These are phyloP conservation scores for Glycine latifolia DNA, from an alignment of 306 rosid genomes.

Conservation along the genomic window DNA sequence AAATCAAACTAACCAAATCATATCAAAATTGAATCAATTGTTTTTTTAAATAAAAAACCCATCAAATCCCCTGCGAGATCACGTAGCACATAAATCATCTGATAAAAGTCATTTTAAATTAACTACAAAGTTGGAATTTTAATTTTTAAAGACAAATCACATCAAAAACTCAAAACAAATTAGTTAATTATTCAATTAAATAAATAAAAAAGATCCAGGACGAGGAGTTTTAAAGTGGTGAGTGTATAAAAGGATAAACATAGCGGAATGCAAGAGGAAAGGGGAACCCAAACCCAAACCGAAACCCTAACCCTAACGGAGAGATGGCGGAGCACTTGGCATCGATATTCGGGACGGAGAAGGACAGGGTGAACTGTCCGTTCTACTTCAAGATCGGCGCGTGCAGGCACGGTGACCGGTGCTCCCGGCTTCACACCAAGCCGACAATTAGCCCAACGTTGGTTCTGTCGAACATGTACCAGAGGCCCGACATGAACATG, in stretches of 20 bases:
- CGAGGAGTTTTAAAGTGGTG: not conserved
- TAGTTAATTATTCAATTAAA: not conserved
- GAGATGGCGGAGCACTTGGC: slow-evolving; percentile 98
- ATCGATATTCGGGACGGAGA: slow-evolving; percentile 97
- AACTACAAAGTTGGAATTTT: not conserved
- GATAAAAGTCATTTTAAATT: too few species aligned
- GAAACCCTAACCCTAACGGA: slow-evolving; percentile 35
- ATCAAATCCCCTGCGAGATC: too few species aligned
- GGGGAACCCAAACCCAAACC: too few species aligned
- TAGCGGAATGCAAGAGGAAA: not conserved
- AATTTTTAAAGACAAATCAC: not conserved
- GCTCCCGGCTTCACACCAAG: slow-evolving; percentile 94
- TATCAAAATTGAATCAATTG: not conserved
- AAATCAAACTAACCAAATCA: not conserved
- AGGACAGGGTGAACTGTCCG: slow-evolving; percentile 95
- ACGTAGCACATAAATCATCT: too few species aligned
- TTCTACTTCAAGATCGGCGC: slow-evolving; percentile 99
- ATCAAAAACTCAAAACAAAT: not conserved
- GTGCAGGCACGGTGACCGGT: slow-evolving; percentile 96
- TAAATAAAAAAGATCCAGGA: too few species aligned
- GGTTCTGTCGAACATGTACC: slow-evolving; percentile 96
- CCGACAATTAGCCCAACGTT: slow-evolving; percentile 97
- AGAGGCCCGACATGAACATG: slow-evolving; percentile 70
- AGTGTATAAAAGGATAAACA: slow-evolving; percentile 16
- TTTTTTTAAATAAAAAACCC: too few species aligned